Evolutionary conservation across 2,329 filamentous ascomycete species (phyloP).

Genomic region (Calonectria hongkongensis): DNA sequence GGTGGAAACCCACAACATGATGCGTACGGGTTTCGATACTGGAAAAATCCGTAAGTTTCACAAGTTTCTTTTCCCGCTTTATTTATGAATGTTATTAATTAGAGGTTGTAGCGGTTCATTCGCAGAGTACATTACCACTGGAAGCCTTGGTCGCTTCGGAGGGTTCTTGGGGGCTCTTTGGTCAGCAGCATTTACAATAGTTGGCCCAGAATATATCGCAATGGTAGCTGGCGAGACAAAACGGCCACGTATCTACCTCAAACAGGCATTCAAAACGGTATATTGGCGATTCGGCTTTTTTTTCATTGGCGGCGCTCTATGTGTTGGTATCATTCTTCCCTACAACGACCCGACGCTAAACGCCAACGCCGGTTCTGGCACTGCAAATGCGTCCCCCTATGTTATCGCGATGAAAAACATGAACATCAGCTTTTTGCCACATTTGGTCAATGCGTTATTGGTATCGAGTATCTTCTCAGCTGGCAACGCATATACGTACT

Average conservation of each 20-base stretch:
- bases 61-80: too few relatives aligned
- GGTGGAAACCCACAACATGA: constrained; percentile 32
- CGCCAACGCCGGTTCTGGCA: constrained; percentile 46
- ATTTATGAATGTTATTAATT: not conserved
- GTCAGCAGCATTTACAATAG: constrained; percentile 46
- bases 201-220: constrained; percentile 50
- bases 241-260: constrained; percentile 53
- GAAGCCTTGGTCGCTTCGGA: constrained; percentile 72
- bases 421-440: constrained; percentile 14
- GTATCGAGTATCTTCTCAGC: constrained; percentile 34
- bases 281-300: constrained; percentile 56
- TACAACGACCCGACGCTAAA: constrained; percentile 58
- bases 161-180: constrained; percentile 65
- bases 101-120: constrained; percentile 48
- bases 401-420: constrained; percentile 64
- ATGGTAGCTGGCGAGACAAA: constrained; percentile 54
- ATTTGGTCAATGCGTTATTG: constrained; percentile 31
- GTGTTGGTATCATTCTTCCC: constrained; percentile 57
- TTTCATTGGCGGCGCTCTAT: constrained; percentile 58
- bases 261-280: constrained; percentile 54
- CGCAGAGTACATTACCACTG: constrained; percentile 59
- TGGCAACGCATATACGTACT: constrained; percentile 32
- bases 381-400: constrained; percentile 73
- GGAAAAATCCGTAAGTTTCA: constrained; percentile 30
- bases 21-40: constrained; percentile 35